These are phyloP conservation scores for Mycena epipterygia DNA, from an alignment of 768 basidiomycete species.

Conservation along the genomic window DNA sequence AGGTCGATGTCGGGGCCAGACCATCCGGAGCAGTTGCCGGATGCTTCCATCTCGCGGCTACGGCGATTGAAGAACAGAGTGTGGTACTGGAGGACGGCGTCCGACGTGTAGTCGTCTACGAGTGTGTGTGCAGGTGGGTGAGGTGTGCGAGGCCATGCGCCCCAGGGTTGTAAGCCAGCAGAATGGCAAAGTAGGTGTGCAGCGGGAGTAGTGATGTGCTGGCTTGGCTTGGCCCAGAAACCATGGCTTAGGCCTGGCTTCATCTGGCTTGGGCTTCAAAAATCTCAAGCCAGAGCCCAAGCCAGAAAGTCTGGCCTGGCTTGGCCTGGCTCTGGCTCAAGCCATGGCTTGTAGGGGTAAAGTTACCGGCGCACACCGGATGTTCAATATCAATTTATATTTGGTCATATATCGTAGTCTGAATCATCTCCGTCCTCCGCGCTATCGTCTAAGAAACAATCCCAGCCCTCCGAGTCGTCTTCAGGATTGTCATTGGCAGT, in stretches of 20 bases:
- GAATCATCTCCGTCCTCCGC: too few relatives aligned
- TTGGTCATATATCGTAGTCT: too few relatives aligned
- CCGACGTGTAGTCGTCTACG: not conserved
- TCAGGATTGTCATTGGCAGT: not conserved
- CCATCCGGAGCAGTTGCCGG: slow-evolving; percentile 3
- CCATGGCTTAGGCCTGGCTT: too few relatives aligned
- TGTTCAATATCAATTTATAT: too few relatives aligned
- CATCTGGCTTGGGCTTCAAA: too few relatives aligned
- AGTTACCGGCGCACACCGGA: too few relatives aligned
- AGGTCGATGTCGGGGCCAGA: not conserved
- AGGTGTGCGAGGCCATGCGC: not conserved
- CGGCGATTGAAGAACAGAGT: slow-evolving; percentile 21
- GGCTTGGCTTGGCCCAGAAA: too few relatives aligned
- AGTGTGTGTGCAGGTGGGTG: slow-evolving; percentile 7
- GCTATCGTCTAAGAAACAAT: slow-evolving; percentile 6
- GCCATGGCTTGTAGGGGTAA: too few relatives aligned
- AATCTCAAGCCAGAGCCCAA: too few relatives aligned
- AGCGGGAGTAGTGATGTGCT: not conserved
- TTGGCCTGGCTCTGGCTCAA: too few relatives aligned
- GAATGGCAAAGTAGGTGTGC: slow-evolving; percentile 9
- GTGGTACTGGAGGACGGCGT: slow-evolving; percentile 17
- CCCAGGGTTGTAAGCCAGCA: not conserved
- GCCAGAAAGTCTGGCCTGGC: too few relatives aligned
- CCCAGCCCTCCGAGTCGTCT: not conserved
- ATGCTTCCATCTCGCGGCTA: slow-evolving; percentile 1